Percentiles rank a stretch among this genome's conserved stretches.
These are phyloP conservation scores for Phlebiopsis gigantea DNA, from an alignment of 768 basidiomycete genomes.

Conservation along the genomic window DNA sequence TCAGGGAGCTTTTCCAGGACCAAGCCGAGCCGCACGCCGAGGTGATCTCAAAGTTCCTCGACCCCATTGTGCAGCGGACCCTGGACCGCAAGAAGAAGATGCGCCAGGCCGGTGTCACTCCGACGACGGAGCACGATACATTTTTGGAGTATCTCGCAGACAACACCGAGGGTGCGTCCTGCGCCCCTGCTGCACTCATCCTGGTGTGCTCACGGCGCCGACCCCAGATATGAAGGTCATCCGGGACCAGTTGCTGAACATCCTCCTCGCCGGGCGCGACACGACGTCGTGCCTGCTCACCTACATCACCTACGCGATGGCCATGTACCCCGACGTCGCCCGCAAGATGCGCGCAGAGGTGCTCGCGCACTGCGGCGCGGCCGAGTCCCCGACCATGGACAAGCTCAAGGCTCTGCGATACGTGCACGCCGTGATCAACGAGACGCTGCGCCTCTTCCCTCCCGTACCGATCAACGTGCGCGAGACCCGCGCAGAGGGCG, in stretches of 20 bases:
- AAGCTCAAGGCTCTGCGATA: constrained; percentile 59
- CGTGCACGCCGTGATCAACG: constrained; percentile 76
- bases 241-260: constrained; percentile 72
- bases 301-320: constrained; percentile 64
- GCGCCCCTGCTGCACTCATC: not conserved
- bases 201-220: not conserved
- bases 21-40: constrained; percentile 29
- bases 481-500: constrained; percentile 44
- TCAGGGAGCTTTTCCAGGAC: constrained; percentile 37
- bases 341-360: constrained; percentile 56
- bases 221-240: constrained; percentile 56
- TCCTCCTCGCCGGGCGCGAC: constrained; percentile 73
- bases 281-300: constrained; percentile 72
- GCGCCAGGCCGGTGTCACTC: constrained; percentile 33
- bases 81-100: constrained; percentile 39
- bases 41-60: constrained; percentile 40
- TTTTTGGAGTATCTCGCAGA: constrained; percentile 66
- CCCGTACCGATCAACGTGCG: constrained; percentile 73
- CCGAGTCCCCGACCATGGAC: constrained; percentile 47
- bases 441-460: constrained; percentile 72
- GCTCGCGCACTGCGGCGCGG: constrained; percentile 44
- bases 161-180: constrained; percentile 50
- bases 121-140: constrained; percentile 45
- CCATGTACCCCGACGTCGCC: constrained; percentile 54
- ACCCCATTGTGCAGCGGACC: constrained; percentile 55